Conservation (phyloP, 1,139 yeast species). For the Lodderomyces jiufengensis region DNA sequence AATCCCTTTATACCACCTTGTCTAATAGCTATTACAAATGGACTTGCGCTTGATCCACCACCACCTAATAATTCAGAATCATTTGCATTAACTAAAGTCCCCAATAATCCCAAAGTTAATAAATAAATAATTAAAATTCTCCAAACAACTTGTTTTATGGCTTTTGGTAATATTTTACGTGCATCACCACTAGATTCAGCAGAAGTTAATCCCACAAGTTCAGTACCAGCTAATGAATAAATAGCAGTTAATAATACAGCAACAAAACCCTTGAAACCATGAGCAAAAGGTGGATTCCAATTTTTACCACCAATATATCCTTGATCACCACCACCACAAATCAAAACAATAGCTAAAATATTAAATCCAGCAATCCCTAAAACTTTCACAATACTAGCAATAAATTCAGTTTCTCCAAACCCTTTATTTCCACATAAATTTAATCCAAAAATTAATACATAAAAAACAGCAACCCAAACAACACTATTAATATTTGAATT, state of each 20-base stretch:
- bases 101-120: constrained; percentile 39
- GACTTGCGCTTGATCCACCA: constrained; percentile 27
- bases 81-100: constrained; percentile 37
- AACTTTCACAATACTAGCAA: constrained; percentile 57
- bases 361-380: constrained; percentile 64
- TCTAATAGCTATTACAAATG: constrained; percentile 43
- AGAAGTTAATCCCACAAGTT: constrained; percentile 40
- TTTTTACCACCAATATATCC: constrained; percentile 54
- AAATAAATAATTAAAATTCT: constrained; percentile 40
- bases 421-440: constrained; percentile 62
- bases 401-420: constrained; percentile 66
- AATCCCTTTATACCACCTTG: constrained; percentile 39
- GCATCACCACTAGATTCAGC: constrained; percentile 39
- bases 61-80: constrained; percentile 30
- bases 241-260: constrained; percentile 41
- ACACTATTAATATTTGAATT: constrained; percentile 52
- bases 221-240: constrained; percentile 45
- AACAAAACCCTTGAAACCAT: constrained; percentile 55
- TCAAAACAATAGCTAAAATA: constrained; percentile 63
- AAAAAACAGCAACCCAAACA: constrained; percentile 67
- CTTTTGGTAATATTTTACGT: constrained; percentile 36
- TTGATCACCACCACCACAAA: constrained; percentile 62
- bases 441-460: constrained; percentile 50
- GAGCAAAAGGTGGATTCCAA: constrained; percentile 60
- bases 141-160: constrained; percentile 44